Base-by-base conservation (phyloP, 2,329 filamentous ascomycete species). In the Aureobasidium sp. region DNA sequence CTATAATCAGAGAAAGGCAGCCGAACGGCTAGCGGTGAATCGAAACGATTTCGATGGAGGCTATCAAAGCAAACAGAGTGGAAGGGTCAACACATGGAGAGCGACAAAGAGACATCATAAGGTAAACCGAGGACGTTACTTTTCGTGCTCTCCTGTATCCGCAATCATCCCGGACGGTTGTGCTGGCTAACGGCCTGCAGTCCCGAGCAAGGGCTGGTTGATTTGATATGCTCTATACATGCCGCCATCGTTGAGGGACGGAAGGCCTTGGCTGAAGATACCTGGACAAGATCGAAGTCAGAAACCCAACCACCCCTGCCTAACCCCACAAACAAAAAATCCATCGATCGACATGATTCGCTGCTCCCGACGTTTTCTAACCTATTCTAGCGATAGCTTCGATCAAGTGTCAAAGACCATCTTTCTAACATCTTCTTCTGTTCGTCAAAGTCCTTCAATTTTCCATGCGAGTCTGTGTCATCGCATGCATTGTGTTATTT, bases 301-400 rank as follows among this genome's bases (percentile, higher is more conserved):
- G 27, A 41, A 59, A 42, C 27, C 32, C 36, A 49, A 41, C 27
- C 57, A 54, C 50, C 57, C 57, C 57, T 59, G 45, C 50, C 57
- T 21, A 42, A 16, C 54, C 54, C 54, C 54, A 30, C 54, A 59
- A 59, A 48, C 54, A 39, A 34, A 27, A n/a, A 54, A 29, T 30
- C 51, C 30, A 57, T 13, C 27, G 54, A 59, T 59, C 54, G 54
- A 48, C 54, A 25, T 59, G 54, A 59, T 59, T 47, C 42, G 54
- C 42, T 29, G 54, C 9, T 59, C 30, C 41, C 27, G 42, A 48
- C 13, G 10, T 8, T 27, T 21, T 32, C 21, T 59, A 48, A 11
- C 54, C 32, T 6, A n/a, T 30, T 48, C 13, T 10, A 25, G 42
- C 50, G 14, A 34, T 59, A 47, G 41, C 32, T 16, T 16, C 42